Evolutionary conservation across 2,329 filamentous ascomycete genomes (phyloP).

Genomic region (Boeremia exigua): DNA sequence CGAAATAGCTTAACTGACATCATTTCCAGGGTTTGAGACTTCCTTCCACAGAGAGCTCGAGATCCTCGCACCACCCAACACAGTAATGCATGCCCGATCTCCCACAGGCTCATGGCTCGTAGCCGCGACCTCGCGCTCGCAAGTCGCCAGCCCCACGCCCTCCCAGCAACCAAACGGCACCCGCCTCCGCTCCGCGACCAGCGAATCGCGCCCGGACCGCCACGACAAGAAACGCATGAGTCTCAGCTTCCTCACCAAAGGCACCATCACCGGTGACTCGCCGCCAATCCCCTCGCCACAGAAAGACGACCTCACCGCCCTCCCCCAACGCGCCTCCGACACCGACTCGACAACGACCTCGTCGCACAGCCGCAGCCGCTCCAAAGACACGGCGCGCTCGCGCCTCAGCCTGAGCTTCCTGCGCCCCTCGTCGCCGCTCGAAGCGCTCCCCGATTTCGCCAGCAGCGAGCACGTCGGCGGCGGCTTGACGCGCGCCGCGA

Average conservation of each 20-base stretch:
- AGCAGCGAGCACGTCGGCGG: conserved; percentile 16
- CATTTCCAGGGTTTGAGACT: conserved; percentile 51
- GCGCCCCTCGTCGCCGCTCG: conserved; percentile 36
- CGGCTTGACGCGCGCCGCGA: conserved; percentile 15
- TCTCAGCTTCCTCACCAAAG: conserved; percentile 48
- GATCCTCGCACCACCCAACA: conserved; percentile 46
- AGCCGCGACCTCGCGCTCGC: conserved; percentile 36
- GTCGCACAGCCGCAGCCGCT: conserved; percentile 37
- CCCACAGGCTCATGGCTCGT: conserved; percentile 45
- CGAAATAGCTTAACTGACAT: conserved; percentile 24
- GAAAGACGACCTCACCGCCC: conserved; percentile 13
- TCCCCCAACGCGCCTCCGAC: conserved; percentile 25
- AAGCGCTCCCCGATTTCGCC: conserved; percentile 37
- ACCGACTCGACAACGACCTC: conserved; percentile 29
- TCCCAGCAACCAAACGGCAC: conserved; percentile 35
- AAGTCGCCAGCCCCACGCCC: conserved; percentile 32
- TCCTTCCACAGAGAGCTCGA: conserved; percentile 54
- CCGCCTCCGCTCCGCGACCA: conserved; percentile 26
- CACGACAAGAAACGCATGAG: conserved; percentile 50
- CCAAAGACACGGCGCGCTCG: conserved; percentile 40
- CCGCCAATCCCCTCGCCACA: conserved; percentile 24
- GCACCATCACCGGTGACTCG: conserved; percentile 36
- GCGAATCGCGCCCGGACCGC: conserved; percentile 34
- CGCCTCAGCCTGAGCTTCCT: conserved; percentile 41
- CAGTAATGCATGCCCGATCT: conserved; percentile 37